phyloP scores from a whole-genome alignment of 805 yeast genomes.

The Suhomyces sp. region DNA sequence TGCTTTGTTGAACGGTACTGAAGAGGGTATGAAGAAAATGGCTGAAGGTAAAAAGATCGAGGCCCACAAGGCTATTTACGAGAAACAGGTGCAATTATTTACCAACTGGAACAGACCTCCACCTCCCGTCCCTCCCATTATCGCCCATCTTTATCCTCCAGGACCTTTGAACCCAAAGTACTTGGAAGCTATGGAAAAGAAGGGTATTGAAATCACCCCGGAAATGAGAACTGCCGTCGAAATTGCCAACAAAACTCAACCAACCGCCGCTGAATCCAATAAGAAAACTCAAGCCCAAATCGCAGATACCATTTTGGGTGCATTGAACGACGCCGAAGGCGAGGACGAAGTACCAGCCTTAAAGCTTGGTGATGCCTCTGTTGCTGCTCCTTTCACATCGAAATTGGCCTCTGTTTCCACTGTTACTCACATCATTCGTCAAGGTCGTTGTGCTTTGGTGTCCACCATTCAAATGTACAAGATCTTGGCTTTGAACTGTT shows the following conservation, averaged over 20 bases:
- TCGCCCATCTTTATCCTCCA: constrained; percentile 96
- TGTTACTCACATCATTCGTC: constrained; percentile 90
- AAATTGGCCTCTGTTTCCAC: constrained; percentile 89
- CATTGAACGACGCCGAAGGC: constrained; percentile 50
- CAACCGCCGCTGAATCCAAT: constrained; percentile 19
- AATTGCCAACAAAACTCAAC: constrained; percentile 42
- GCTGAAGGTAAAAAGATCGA: constrained; percentile 76
- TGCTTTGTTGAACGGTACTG: constrained; percentile 96
- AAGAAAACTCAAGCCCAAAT: constrained; percentile 17
- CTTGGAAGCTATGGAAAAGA: constrained; percentile 77
- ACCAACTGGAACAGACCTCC: constrained; percentile 78
- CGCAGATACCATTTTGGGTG: constrained; percentile 65
- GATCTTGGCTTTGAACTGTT: constrained; percentile 92
- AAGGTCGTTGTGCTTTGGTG: constrained; percentile 96
- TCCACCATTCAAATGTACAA: constrained; percentile 99
- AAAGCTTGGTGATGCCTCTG: constrained; percentile 97
- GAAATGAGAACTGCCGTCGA: constrained; percentile 64
- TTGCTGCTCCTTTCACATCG: constrained; percentile 98
- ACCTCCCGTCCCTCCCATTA: constrained; percentile 78
- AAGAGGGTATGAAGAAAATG: constrained; percentile 85
- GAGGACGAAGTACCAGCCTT: constrained; percentile 90
- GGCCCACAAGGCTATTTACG: constrained; percentile 62
- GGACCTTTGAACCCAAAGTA: constrained; percentile 90
- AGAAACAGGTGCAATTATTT: constrained; percentile 79
- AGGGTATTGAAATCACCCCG: constrained; percentile 75